Evolutionary conservation across 176 grass and related monocot genomes (phyloP).

Genomic region (Phyllostachys edulis): DNA sequence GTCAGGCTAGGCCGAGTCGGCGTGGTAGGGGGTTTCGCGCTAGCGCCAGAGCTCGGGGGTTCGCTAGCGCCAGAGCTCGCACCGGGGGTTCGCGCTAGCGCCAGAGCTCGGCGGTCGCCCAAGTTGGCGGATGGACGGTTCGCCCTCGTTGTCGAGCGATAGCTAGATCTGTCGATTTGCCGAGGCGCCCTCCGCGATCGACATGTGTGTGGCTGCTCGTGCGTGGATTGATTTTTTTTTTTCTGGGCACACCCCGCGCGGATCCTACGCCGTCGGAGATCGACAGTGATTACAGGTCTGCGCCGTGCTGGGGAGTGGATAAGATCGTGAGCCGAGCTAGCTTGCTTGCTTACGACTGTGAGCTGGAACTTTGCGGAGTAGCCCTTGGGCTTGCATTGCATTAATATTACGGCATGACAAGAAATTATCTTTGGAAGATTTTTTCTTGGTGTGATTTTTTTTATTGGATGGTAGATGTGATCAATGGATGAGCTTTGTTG

Average conservation of each 20-base stretch:
- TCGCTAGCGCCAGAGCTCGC: no score
- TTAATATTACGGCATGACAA: accelerated
- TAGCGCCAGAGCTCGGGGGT: no score
- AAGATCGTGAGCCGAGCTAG: slow-evolving; percentile 33
- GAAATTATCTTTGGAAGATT: neutral
- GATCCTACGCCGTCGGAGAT: neutral
- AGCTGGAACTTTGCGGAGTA: accelerated
- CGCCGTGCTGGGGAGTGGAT: neutral
- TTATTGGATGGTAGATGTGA: neutral
- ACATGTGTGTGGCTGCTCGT: slow-evolving; percentile 40
- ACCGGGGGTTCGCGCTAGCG: no score
- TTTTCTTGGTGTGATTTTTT: neutral
- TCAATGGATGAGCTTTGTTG: neutral
- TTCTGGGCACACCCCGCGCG: neutral
- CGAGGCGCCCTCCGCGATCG: neutral
- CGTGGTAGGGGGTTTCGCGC: no score
- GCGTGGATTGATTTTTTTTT: neutral
- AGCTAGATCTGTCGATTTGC: slow-evolving; percentile 35
- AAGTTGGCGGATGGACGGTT: no score
- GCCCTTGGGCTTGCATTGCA: accelerated
- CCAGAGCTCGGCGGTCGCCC: no score
- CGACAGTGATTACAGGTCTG: neutral
- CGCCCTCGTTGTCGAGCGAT: no score
- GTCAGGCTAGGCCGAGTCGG: no score
- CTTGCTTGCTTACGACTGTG: neutral